phyloP scores from a whole-genome alignment of 2,329 filamentous ascomycete genomes.

The Talaromyces rugulosus region DNA sequence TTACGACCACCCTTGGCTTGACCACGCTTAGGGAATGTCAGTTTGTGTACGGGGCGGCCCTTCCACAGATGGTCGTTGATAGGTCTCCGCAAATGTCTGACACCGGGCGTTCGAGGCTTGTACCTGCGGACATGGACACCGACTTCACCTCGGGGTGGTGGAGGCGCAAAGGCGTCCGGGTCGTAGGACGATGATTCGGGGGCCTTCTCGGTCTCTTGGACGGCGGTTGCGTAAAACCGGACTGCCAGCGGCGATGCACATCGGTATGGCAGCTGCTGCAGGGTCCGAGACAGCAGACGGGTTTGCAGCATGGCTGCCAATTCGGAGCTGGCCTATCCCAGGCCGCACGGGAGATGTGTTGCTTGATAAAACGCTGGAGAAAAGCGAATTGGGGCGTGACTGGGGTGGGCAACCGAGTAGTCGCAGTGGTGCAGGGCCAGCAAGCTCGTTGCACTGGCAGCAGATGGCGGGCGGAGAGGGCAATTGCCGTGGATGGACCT shows the following conservation, averaged over 20 bases:
- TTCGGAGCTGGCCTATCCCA: background rate
- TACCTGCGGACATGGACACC: constrained; percentile 69
- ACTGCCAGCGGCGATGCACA: constrained; percentile 41
- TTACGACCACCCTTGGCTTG: constrained; percentile 92
- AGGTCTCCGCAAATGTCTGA: constrained; percentile 84
- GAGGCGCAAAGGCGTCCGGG: constrained; percentile 42
- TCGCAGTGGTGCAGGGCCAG: background rate
- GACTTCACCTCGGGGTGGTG: constrained; percentile 38
- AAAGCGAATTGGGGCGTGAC: background rate
- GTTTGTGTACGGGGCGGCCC: constrained; percentile 72
- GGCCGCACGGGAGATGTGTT: background rate
- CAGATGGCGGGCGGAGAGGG: background rate
- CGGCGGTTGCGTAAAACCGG: constrained; percentile 52
- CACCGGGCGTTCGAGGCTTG: constrained; percentile 86
- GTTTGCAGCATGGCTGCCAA: constrained; percentile 59
- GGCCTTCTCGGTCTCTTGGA: constrained; percentile 27
- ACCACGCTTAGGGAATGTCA: constrained; percentile 90
- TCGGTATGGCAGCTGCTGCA: constrained; percentile 46
- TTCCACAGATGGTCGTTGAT: constrained; percentile 98
- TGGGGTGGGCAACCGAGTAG: background rate
- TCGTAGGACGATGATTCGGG: constrained; percentile 28
- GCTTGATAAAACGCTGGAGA: background rate
- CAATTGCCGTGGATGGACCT: background rate
- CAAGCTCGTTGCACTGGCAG: background rate
- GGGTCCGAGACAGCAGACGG: constrained; percentile 55